Base-by-base conservation (phyloP, 2,329 filamentous ascomycete genomes). In the Pseudogymnoascus sp. region DNA sequence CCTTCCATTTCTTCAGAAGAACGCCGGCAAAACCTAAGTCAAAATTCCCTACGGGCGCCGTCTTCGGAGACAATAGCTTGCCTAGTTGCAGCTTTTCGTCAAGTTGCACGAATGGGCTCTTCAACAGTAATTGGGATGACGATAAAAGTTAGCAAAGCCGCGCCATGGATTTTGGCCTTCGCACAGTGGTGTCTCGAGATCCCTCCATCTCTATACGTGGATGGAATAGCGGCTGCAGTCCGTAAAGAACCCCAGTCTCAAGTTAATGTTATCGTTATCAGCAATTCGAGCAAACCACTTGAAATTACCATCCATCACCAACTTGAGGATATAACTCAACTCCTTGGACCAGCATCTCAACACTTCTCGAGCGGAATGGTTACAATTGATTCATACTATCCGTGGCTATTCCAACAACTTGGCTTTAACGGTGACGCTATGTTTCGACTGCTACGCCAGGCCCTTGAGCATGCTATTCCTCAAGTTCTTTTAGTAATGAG, bases 81-180 rank as follows among this genome's bases (percentile, higher is more conserved):
- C 12, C 16, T 67, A 16, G 64, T 66, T 5, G 62, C 62, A 51
- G 51, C 64, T 60, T 64, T 66, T 47, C 59, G 66, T 45, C 63
- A 67, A 39, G 42, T 66, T 39, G 37, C 34, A n/a, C 60, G 64
- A n/a, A 62, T 66, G n/a, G 66, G 64, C 4, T 37, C 60, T 14
- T 40, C 59, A 7, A 40, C 39, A 12, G 39, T 64, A 26, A 64
- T 26, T 16, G 36, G 42, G 16, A 45, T 63, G 12, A 64, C 51
- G 31, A 63, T 67, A 14, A 61, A 39, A 34, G 26, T 63, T 3
- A 14, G 42, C 16, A 21, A 5, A 14, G 26, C 34, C 23, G 47
- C 62, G 10, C 40, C 66, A 10, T 67, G 66, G 66, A 59, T 64
- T 18, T 39, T 63, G 21, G 64, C 64, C 8, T 67, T 67, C 36